Evolutionary conservation across 2,329 filamentous ascomycete species (phyloP).

Genomic region (Elsinoe perseae): DNA sequence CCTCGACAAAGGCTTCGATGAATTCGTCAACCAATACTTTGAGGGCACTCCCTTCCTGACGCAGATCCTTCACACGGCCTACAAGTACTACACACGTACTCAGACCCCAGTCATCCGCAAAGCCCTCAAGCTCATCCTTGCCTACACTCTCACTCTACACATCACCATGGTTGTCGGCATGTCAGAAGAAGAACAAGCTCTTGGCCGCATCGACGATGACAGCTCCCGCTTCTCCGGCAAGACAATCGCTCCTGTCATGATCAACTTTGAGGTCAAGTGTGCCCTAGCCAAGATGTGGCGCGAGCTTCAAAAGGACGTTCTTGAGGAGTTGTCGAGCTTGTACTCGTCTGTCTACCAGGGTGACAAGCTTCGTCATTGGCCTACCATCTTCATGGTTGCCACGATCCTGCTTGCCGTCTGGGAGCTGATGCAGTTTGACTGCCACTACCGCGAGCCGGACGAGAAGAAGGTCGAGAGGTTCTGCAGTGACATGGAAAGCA

Average conservation of each 20-base stretch:
- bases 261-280: slow-evolving; percentile 99
- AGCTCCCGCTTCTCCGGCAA: slow-evolving; percentile 83
- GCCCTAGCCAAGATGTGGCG: slow-evolving; percentile 98
- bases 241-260: slow-evolving; percentile 92
- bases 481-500: slow-evolving; percentile 93
- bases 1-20: slow-evolving; percentile 84
- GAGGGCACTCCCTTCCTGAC: slow-evolving; percentile 92
- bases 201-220: slow-evolving; percentile 78
- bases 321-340: slow-evolving; percentile 83
- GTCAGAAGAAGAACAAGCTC: slow-evolving; percentile 66
- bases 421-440: slow-evolving; percentile 99
- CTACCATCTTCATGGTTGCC: slow-evolving; percentile 94
- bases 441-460: slow-evolving; percentile 88
- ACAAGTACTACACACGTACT: slow-evolving; percentile 85
- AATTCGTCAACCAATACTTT: slow-evolving; percentile 92
- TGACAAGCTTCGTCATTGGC: slow-evolving; percentile 97
- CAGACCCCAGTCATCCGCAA: slow-evolving; percentile 86
- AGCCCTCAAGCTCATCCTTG: slow-evolving; percentile 86
- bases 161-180: slow-evolving; percentile 91
- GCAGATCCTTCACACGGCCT: slow-evolving; percentile 91
- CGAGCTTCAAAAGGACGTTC: slow-evolving; percentile 88
- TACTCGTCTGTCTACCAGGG: slow-evolving; percentile 98
- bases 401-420: slow-evolving; percentile 88
- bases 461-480: slow-evolving; percentile 82
- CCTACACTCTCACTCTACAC: slow-evolving; percentile 91